Evolutionary conservation across 371 early-diverging fungal species (phyloP), one percentile per base, ranked within the genome.

Genomic region (Saksenaea oblongispora): DNA sequence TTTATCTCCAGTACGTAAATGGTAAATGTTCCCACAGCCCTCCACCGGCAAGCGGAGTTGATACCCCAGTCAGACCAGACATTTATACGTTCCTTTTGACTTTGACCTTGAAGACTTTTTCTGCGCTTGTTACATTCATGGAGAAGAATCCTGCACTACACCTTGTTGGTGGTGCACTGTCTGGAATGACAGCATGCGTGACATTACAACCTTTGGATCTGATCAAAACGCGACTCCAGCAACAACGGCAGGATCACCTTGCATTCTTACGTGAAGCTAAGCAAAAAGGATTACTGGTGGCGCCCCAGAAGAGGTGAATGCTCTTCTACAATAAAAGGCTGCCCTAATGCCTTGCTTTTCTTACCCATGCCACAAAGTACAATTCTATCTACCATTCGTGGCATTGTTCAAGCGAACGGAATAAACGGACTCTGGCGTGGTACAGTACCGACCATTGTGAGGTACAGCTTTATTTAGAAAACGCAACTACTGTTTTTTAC

Each of bases 121-220:
- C 18, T 47, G 31, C 22, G 22, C 10, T 26, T 18, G 22, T n/a
- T 8, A 8, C 51, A 22, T 47, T 47, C 51, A 47, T 47, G 51
- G 51, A 47, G 11, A 47, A 47, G 22, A 47, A 76, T 53, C 82
- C 84, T 3, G 66, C 70, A 1, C 66, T 86, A 11, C 93, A 94
- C 66, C 69, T 93, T 44, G 63, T 84, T 14, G 95, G 89, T 10
- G 97, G 97, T 2, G 95, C 89, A 1, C 36, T 92, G 31, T 91
- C 93, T 0, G 96, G 95, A 17, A 74, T 94, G 61, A 71, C 86
- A n/a, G 87, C 94, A 8, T 94, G 95, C 62, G 69, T 93, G 31
- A 64, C 89, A 41, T 84, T 98, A 24, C 98, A 98, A 67, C 98
- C 98, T 0, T 86, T 98, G 17, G 98, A 98, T 70, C 79, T 98